Base-by-base conservation (phyloP, 169 alveolate genomes). In the Plasmodium malariae region DNA sequence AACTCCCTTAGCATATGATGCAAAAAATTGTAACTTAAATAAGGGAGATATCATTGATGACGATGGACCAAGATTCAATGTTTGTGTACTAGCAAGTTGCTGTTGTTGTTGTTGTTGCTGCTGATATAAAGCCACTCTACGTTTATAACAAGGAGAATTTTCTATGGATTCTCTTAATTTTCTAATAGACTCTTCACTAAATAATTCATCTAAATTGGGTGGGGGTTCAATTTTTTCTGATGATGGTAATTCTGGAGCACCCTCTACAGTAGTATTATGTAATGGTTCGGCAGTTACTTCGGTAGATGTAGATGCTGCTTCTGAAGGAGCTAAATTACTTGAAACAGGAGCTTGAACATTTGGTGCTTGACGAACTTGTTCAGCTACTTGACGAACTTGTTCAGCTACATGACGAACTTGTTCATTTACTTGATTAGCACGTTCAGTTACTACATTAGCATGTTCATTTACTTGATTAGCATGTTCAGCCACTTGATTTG, bases 51-150 rank as follows among this genome's bases (percentile, higher is more conserved):
- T 70, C 83, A 43, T 45, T 24, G 34, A 0, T 14, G 67, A 43
- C n/a, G 62, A 49, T 70, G 83, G 83, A 21, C 83, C 19, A 12
- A 70, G n/a, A n/a, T n/a, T n/a, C n/a, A n/a, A n/a, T n/a, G n/a
- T n/a, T n/a, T n/a, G n/a, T n/a, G n/a, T n/a, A n/a, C n/a, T n/a
- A n/a, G n/a, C n/a, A n/a, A n/a, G n/a, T n/a, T n/a, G n/a, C n/a
- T n/a, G n/a, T n/a, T n/a, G n/a, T n/a, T n/a, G n/a, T n/a, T n/a
- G n/a, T n/a, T n/a, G n/a, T n/a, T n/a, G 74, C 34, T 65, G 54
- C 34, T 11, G 32, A 24, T 32, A 36, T 24, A 30, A 48, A 32
- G 49, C 74, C 51, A 65, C 26, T 65, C 55, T 65, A 65, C 74
- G 74, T 36, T 65, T 40, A 45, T 65, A 65, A 28, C 74, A 65